Conservation (phyloP, 2,329 filamentous ascomycete genomes). For the Colletotrichum noveboracense region DNA sequence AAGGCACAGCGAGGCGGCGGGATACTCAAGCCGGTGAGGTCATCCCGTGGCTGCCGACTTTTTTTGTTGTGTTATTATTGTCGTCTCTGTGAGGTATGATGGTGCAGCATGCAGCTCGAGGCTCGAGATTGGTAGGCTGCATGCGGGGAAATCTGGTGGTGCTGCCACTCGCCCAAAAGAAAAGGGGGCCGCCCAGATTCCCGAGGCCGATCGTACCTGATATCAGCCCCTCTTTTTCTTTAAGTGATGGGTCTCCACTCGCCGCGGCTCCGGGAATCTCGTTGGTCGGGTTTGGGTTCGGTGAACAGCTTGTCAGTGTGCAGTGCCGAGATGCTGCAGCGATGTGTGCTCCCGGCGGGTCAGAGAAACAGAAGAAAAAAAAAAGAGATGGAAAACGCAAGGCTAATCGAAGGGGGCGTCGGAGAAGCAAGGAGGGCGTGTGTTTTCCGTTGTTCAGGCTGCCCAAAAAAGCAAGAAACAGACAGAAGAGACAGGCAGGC, state of each 20-base stretch:
- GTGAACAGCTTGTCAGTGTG: not conserved
- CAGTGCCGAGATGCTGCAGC: not conserved
- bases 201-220: conserved; percentile 1
- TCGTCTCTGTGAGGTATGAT: not conserved
- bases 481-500: not conserved
- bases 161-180: not conserved
- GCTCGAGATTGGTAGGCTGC: not conserved
- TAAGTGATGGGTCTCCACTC: not conserved
- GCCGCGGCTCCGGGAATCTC: not conserved
- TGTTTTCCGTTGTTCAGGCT: not conserved
- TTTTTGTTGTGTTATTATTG: not conserved
- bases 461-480: not conserved
- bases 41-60: not conserved
- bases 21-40: not conserved
- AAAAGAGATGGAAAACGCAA: not conserved
- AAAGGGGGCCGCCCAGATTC: not conserved
- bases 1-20: not conserved
- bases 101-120: not conserved
- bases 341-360: not conserved
- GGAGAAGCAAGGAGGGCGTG: not conserved
- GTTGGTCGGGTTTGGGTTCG: not conserved
- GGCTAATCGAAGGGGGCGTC: not conserved
- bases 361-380: not conserved
- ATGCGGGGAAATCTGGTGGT: not conserved
- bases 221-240: not conserved